Evolutionary conservation across 768 basidiomycete species (phyloP).

Genomic region (Dioszegia aurantiaca): DNA sequence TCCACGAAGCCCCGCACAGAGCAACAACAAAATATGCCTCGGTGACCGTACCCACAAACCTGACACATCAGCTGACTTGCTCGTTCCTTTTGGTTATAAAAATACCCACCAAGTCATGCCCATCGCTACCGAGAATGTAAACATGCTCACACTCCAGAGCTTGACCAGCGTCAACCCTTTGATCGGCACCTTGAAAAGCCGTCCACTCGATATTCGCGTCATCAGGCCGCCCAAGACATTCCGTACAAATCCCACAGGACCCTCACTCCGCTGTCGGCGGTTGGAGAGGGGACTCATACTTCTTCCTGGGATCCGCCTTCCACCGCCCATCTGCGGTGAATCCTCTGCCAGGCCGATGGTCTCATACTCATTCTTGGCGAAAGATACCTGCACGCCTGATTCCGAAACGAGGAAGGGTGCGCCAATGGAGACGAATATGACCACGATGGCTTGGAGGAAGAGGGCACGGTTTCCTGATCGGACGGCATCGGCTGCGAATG

Average conservation of each 20-base stretch:
- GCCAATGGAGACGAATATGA: conserved; percentile 65
- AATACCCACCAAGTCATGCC: conserved; percentile 73
- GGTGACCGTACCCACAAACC: conserved; percentile 67
- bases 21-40: conserved; percentile 74
- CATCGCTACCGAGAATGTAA: conserved; percentile 74
- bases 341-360: conserved; percentile 13
- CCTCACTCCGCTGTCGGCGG: not conserved
- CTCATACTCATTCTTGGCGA: conserved; percentile 12
- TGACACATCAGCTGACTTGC: conserved; percentile 49
- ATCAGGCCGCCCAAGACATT: not conserved
- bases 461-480: conserved; percentile 79
- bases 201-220: conserved; percentile 1
- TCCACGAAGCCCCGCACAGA: conserved; percentile 86
- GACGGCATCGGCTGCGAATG: conserved; percentile 61
- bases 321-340: not conserved
- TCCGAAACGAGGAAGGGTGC: conserved; percentile 63
- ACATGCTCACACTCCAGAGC: conserved; percentile 75
- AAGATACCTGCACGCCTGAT: conserved; percentile 31
- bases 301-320: not conserved
- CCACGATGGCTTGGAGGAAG: conserved; percentile 70
- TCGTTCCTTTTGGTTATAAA: not conserved
- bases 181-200: conserved; percentile 39
- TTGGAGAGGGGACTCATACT: not conserved
- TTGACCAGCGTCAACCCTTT: conserved; percentile 48
- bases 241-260: not conserved